Evolutionary conservation across 106 monocot genomes (phyloP).

Genomic region (Dendrobium chrysotoxum): DNA sequence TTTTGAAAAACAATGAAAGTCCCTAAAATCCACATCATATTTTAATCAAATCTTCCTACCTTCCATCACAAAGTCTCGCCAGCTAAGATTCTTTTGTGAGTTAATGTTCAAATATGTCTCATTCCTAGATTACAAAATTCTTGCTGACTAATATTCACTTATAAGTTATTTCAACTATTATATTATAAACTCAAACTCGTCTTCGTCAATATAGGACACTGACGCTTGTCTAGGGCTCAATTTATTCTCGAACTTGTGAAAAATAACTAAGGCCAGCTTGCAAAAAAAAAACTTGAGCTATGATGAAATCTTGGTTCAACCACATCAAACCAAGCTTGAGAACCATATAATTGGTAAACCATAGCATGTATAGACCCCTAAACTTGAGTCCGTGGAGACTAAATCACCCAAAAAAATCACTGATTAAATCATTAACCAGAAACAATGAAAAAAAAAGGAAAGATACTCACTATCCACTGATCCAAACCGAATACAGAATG

Average conservation of each 20-base stretch:
- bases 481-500: constrained; percentile 81
- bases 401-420: neutral
- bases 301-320: neutral
- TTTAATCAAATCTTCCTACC: neutral
- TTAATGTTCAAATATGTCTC: neutral
- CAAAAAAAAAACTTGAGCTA: neutral
- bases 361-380: neutral
- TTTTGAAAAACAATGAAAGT: neutral
- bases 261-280: neutral
- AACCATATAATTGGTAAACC: neutral
- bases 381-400: neutral
- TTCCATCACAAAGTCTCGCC: neutral
- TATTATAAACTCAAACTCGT: neutral
- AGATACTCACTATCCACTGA: constrained; percentile 78
- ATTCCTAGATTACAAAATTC: neutral
- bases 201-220: neutral
- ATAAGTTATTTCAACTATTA: neutral
- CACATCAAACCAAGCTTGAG: neutral
- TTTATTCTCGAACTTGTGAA: neutral
- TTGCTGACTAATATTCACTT: neutral
- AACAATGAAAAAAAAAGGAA: neutral
- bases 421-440: neutral
- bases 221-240: neutral
- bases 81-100: neutral
- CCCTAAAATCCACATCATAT: neutral